Percentiles rank a stretch among this genome's conserved stretches.
phyloP scores from a whole-genome alignment of 768 basidiomycete species.

The Mycena vulgaris region DNA sequence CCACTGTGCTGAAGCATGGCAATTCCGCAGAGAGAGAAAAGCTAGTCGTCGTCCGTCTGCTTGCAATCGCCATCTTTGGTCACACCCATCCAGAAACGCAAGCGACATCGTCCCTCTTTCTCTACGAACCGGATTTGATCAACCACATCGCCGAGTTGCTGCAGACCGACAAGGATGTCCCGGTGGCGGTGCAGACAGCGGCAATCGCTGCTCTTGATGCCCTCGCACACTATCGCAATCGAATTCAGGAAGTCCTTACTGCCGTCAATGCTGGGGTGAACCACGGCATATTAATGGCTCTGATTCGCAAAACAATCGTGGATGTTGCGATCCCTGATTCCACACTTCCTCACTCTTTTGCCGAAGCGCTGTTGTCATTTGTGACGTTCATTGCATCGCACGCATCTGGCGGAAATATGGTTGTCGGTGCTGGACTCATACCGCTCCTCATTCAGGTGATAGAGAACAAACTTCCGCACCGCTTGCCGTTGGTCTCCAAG shows the following conservation, averaged over 20 bases:
- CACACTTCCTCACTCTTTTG: constrained; percentile 78
- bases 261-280: constrained; percentile 96
- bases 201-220: constrained; percentile 94
- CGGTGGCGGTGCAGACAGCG: constrained; percentile 82
- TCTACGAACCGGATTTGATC: constrained; percentile 96
- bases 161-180: constrained; percentile 82
- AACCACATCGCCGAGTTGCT: constrained; percentile 91
- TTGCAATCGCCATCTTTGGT: constrained; percentile 93
- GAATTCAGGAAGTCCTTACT: constrained; percentile 88
- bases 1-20: constrained; percentile 75
- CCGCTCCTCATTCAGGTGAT: constrained; percentile 92
- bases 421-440: constrained; percentile 94
- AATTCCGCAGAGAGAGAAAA: constrained; percentile 80
- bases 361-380: constrained; percentile 89
- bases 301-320: constrained; percentile 85
- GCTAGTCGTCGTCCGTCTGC: constrained; percentile 83
- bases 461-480: constrained; percentile 79
- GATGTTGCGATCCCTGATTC: constrained; percentile 80
- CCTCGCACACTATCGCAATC: constrained; percentile 86
- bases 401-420: constrained; percentile 90
- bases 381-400: constrained; percentile 91
- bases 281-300: constrained; percentile 93
- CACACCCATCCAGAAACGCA: constrained; percentile 88
- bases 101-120: constrained; percentile 86
- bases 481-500: constrained; percentile 87